phyloP scores from a whole-genome alignment of 2,329 filamentous ascomycete species.

The Colletotrichum falcatum region DNA sequence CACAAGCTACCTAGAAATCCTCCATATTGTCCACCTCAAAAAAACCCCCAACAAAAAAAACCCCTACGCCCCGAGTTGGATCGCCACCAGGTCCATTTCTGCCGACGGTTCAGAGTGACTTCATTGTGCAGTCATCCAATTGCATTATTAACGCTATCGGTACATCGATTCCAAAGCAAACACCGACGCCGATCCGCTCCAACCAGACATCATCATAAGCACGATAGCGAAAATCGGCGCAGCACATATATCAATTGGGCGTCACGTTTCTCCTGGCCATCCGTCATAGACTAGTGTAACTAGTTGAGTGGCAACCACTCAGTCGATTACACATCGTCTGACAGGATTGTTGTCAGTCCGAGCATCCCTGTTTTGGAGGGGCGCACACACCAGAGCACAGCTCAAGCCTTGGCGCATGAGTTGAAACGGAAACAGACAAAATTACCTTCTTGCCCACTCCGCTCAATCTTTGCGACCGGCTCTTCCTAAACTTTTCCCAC shows the following conservation, averaged over 20 bases:
- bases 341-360: slow-evolving; percentile 16
- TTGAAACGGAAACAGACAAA: slow-evolving; percentile 37
- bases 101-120: slow-evolving; percentile 12
- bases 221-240: background rate
- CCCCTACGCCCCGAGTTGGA: background rate
- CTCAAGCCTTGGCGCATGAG: slow-evolving; percentile 31
- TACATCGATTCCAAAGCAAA: background rate
- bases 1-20: background rate
- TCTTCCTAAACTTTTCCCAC: slow-evolving; percentile 14
- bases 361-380: slow-evolving; percentile 31
- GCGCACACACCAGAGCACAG: background rate
- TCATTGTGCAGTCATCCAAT: slow-evolving; percentile 22
- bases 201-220: background rate
- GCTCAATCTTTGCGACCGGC: background rate
- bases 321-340: slow-evolving; percentile 35
- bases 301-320: slow-evolving; percentile 30
- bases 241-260: slow-evolving; percentile 8
- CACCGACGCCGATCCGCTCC: slow-evolving; percentile 4
- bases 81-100: background rate
- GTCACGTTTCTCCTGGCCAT: background rate
- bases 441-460: slow-evolving; percentile 14
- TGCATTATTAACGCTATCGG: slow-evolving; percentile 4
- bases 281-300: background rate
- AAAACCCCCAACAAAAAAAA: background rate
- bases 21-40: background rate